Conservation (phyloP, 768 basidiomycete genomes). For the Suillus decipiens region DNA sequence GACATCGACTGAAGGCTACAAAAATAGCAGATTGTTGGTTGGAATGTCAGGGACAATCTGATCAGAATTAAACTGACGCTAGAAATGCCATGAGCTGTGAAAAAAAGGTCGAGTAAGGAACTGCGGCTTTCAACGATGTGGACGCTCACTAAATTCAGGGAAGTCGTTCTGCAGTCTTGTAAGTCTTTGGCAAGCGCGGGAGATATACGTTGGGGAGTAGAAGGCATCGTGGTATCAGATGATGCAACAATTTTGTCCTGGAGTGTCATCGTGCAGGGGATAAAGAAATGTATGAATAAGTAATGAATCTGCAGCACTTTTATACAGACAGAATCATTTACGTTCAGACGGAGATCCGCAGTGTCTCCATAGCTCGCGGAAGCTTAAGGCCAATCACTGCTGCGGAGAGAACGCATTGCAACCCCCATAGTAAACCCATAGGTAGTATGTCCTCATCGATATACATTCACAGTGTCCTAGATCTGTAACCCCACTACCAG, state of each 20-base stretch:
- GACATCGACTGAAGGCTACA: slow-evolving; percentile 26
- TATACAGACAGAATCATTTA: background rate
- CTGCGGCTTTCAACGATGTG: background rate
- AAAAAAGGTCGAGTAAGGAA: background rate
- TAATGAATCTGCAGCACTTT: background rate
- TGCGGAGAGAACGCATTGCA: background rate
- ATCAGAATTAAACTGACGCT: slow-evolving; percentile 19
- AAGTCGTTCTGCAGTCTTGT: slow-evolving; percentile 23
- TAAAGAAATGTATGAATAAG: background rate
- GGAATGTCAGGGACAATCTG: background rate
- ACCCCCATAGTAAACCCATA: background rate
- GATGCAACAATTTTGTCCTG: background rate
- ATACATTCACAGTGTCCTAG: background rate
- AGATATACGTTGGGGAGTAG: background rate
- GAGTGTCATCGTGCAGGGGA: background rate
- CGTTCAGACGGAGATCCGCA: background rate
- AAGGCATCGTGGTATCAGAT: background rate
- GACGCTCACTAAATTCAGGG: slow-evolving; percentile 22
- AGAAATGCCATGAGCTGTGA: slow-evolving; percentile 31
- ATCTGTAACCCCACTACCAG: background rate
- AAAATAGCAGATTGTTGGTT: background rate
- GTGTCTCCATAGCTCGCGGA: background rate
- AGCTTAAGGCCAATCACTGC: background rate
- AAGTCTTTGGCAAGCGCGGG: slow-evolving; percentile 24
- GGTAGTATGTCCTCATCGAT: background rate